Conservation (phyloP, 352 stramenopile genomes). For the Aphanomyces cochlioides region DNA sequence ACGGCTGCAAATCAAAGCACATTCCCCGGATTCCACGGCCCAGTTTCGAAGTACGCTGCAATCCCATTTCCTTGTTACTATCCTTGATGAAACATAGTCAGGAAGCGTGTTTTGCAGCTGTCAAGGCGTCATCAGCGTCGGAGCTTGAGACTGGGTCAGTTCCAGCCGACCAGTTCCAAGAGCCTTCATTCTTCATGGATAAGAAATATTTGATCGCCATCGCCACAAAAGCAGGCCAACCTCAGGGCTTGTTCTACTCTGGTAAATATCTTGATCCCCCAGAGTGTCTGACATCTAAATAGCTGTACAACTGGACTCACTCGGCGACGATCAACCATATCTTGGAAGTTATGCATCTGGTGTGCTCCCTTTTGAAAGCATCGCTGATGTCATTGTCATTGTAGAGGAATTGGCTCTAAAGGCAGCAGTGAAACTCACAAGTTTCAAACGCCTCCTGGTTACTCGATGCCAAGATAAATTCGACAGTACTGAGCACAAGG, state of each 20-base stretch:
- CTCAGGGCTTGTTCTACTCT: not conserved
- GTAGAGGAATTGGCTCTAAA: constrained; percentile 45
- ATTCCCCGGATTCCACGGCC: constrained; percentile 22
- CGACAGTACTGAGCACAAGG: constrained; percentile 58
- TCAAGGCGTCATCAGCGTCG: not conserved
- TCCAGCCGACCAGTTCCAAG: not conserved
- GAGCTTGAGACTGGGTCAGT: not conserved
- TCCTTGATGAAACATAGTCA: not conserved
- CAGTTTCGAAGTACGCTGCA: constrained; percentile 10
- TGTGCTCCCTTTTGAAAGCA: constrained; percentile 7
- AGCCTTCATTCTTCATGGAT: constrained; percentile 8
- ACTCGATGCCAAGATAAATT: constrained; percentile 77
- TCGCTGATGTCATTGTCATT: constrained; percentile 6
- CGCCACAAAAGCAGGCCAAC: not conserved
- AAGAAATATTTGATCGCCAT: constrained; percentile 16
- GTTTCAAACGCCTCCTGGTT: constrained; percentile 73
- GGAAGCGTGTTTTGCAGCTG: constrained; percentile 16
- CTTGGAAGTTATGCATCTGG: constrained; percentile 57
- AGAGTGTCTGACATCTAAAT: constrained; percentile 4
- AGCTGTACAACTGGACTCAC: constrained; percentile 52
- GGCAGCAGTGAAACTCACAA: constrained; percentile 45
- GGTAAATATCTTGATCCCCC: not conserved
- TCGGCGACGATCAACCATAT: constrained; percentile 60
- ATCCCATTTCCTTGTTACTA: too few species aligned
- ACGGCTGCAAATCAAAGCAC: constrained; percentile 14